Evolutionary conservation across 352 stramenopile species (phyloP).

Genomic region (Phytophthora colocasiae): DNA sequence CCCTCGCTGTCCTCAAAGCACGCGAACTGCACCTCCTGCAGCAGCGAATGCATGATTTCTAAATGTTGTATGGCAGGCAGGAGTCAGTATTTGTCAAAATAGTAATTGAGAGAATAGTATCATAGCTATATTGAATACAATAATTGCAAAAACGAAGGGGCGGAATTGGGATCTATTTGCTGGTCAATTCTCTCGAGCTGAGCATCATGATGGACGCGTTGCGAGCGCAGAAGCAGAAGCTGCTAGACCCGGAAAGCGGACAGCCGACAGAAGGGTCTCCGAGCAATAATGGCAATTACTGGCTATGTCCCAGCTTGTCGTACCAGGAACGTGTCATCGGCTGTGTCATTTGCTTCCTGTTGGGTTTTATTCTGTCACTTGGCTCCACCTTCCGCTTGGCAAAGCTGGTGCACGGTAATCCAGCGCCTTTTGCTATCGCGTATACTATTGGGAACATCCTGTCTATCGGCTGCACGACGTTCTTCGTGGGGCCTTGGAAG

Average conservation of each 20-base stretch:
- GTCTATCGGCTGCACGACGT: constrained; percentile 81
- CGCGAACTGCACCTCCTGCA: constrained; percentile 77
- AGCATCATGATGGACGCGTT: constrained; percentile 69
- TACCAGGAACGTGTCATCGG: constrained; percentile 89
- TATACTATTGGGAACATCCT: constrained; percentile 90
- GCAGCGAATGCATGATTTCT: constrained; percentile 40
- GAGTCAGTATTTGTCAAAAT: too few relatives aligned
- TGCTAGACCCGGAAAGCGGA: constrained; percentile 73
- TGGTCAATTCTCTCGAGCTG: too few relatives aligned
- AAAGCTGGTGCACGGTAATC: constrained; percentile 78
- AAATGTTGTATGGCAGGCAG: constrained; percentile 17
- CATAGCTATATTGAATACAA: too few relatives aligned
- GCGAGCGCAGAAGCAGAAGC: constrained; percentile 77
- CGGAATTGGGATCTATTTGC: background rate
- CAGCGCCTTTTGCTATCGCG: constrained; percentile 82
- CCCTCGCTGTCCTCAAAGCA: constrained; percentile 73
- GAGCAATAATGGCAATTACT: constrained; percentile 37
- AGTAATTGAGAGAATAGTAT: too few relatives aligned
- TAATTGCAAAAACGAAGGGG: background rate
- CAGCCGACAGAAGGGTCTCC: constrained; percentile 42
- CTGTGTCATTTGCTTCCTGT: constrained; percentile 79
- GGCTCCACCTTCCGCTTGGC: constrained; percentile 83
- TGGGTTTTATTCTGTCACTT: constrained; percentile 86
- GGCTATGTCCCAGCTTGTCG: constrained; percentile 73
- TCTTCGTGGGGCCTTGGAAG: constrained; percentile 87